Evolutionary conservation across 208 protist species (phyloP).

Genomic region (Wallacemonas rigidus): DNA sequence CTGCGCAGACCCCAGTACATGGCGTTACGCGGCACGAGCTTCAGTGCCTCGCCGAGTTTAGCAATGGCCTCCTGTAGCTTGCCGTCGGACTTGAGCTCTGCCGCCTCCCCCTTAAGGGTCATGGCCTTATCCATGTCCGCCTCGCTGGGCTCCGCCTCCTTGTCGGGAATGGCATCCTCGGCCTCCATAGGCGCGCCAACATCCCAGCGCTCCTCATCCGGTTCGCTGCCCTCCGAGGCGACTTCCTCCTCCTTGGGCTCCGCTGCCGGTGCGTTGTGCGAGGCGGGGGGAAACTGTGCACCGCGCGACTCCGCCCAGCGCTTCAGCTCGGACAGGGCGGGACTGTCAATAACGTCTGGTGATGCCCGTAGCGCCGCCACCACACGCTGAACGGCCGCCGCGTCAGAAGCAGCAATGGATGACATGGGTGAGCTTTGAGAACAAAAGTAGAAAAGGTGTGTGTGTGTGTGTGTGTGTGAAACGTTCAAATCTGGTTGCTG

Average conservation of each 20-base stretch:
- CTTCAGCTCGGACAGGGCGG: constrained; percentile 39
- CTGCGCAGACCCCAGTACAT: constrained; percentile 80
- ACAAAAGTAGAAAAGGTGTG: neutral
- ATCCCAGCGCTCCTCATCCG: constrained; percentile 59
- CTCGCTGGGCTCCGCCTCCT: constrained; percentile 40
- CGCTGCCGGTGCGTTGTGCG: constrained; percentile 3
- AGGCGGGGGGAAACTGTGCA: constrained; percentile 33
- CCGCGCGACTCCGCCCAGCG: constrained; percentile 38
- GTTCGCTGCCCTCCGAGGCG: constrained; percentile 38
- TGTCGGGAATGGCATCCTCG: constrained; percentile 32
- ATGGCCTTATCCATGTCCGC: constrained; percentile 60
- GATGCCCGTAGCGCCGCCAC: constrained; percentile 31
- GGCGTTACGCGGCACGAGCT: constrained; percentile 56
- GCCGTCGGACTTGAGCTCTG: constrained; percentile 47
- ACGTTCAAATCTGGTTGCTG: too few species aligned
- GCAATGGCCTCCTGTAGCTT: constrained; percentile 52
- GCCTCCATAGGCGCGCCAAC: constrained; percentile 26
- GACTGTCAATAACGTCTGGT: constrained; percentile 45
- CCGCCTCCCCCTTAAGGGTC: constrained; percentile 61
- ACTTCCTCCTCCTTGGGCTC: constrained; percentile 22
- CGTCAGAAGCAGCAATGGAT: constrained; percentile 34
- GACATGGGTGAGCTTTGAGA: neutral
- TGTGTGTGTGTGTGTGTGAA: neutral
- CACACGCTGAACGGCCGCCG: constrained; percentile 42
- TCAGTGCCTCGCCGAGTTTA: constrained; percentile 62